Conservation (phyloP, 768 basidiomycete species). For the Pholiota molesta region DNA sequence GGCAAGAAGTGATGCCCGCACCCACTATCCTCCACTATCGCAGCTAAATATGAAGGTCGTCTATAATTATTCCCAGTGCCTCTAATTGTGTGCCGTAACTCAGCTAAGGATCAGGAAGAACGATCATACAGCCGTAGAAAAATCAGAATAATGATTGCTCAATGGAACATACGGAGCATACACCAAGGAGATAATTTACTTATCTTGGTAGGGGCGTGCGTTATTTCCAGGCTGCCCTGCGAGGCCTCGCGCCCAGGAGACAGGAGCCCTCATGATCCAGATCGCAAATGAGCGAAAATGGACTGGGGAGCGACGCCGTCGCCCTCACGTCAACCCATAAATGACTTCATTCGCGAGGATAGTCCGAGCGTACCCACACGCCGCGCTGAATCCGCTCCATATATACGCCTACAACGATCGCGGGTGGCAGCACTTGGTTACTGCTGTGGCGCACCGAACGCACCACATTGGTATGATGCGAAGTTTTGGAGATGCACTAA, state of each 20-base stretch:
- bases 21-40: neutral
- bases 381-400: neutral
- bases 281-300: neutral
- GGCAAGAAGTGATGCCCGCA: neutral
- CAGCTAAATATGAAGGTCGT: neutral
- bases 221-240: neutral
- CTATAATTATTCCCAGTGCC: neutral
- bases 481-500: neutral
- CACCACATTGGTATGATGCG: neutral
- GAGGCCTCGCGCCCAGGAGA: neutral
- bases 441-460: neutral
- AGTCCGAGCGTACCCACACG: neutral
- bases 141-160: neutral
- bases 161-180: neutral
- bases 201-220: neutral
- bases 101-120: neutral
- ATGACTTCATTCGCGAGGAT: conserved; percentile 9
- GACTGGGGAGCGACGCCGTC: neutral
- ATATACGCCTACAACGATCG: neutral
- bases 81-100: neutral
- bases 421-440: neutral
- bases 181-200: neutral
- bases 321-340: conserved; percentile 3
- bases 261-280: conserved; percentile 8
- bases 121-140: neutral